Conservation (phyloP, 1,284 basidiomycete species). For the Cryptococcus sp. region DNA sequence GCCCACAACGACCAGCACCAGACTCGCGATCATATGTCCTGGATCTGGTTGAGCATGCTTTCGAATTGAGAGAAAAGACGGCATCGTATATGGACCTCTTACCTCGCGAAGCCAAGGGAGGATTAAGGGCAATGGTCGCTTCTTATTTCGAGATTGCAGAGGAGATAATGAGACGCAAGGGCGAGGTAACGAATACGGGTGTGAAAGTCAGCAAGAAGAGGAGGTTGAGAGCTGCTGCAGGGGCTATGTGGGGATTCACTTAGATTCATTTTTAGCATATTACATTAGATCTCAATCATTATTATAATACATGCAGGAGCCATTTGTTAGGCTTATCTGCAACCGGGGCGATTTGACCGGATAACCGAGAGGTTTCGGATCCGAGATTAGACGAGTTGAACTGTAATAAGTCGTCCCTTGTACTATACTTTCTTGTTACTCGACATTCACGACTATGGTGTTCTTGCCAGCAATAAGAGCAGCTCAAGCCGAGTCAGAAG, state of each 20-base stretch:
- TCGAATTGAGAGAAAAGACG: slow-evolving; percentile 23
- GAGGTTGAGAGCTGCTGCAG: slow-evolving; percentile 26
- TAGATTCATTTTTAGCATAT: neutral
- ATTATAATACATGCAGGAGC: neutral
- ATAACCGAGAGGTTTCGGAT: neutral
- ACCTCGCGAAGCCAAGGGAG: slow-evolving; percentile 39
- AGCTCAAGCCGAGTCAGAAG: no score
- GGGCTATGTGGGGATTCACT: slow-evolving; percentile 24
- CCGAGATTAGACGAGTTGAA: neutral
- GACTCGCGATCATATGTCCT: slow-evolving; percentile 13
- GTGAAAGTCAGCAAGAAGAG: slow-evolving; percentile 33
- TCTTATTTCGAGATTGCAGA: slow-evolving; percentile 45
- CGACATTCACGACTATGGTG: no score
- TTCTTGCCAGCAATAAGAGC: no score
- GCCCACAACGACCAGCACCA: neutral
- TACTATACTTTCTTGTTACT: no score
- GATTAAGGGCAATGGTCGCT: slow-evolving; percentile 43
- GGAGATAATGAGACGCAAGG: slow-evolving; percentile 20
- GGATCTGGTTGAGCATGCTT: slow-evolving; percentile 33
- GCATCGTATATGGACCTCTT: slow-evolving; percentile 33
- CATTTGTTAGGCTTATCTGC: neutral
- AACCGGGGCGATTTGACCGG: neutral
- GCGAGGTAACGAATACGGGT: slow-evolving; percentile 25
- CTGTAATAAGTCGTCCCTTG: no score
- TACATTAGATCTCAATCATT: no score